Evolutionary conservation across 768 basidiomycete genomes (phyloP).

Genomic region (Tubosaeta sp.): DNA sequence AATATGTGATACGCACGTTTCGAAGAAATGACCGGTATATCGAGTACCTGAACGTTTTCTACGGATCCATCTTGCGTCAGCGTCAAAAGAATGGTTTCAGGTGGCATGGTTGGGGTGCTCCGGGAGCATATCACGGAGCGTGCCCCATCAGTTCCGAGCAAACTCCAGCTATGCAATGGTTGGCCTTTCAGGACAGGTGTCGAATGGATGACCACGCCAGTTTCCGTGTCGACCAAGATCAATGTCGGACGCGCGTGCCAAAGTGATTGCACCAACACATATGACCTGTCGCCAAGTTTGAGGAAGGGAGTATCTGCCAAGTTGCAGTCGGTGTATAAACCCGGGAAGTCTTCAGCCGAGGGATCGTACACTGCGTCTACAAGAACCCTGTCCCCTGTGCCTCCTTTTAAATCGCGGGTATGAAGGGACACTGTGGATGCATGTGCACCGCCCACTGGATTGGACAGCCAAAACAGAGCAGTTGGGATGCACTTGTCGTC

Average conservation of each 20-base stretch:
- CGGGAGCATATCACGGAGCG: conserved; percentile 43
- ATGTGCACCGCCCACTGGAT: conserved; percentile 55
- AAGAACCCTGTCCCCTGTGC: conserved; percentile 22
- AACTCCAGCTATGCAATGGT: conserved; percentile 47
- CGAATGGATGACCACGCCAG: conserved; percentile 38
- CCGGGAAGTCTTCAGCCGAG: conserved; percentile 47
- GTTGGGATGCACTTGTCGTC: conserved; percentile 18
- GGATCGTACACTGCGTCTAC: conserved; percentile 43
- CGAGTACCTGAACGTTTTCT: conserved; percentile 38
- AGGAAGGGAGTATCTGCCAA: conserved; percentile 44
- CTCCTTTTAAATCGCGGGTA: conserved; percentile 33
- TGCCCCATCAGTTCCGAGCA: conserved; percentile 46
- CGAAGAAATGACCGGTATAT: conserved; percentile 37
- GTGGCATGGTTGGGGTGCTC: conserved; percentile 45
- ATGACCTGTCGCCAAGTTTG: conserved; percentile 7
- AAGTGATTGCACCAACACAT: conserved; percentile 39
- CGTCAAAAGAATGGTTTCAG: conserved; percentile 47
- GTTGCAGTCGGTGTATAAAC: conserved; percentile 53
- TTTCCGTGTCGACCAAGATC: conserved; percentile 39
- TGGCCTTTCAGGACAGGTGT: conserved; percentile 11
- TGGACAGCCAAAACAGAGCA: conserved; percentile 51
- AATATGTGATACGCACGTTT: conserved; percentile 31
- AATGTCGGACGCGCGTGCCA: conserved; percentile 55
- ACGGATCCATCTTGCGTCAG: conserved; percentile 21
- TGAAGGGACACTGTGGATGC: conserved; percentile 52